These are phyloP conservation scores for Gnomoniopsis smithogilvyi DNA, from an alignment of 2,329 filamentous ascomycete genomes.

Conservation along the genomic window DNA sequence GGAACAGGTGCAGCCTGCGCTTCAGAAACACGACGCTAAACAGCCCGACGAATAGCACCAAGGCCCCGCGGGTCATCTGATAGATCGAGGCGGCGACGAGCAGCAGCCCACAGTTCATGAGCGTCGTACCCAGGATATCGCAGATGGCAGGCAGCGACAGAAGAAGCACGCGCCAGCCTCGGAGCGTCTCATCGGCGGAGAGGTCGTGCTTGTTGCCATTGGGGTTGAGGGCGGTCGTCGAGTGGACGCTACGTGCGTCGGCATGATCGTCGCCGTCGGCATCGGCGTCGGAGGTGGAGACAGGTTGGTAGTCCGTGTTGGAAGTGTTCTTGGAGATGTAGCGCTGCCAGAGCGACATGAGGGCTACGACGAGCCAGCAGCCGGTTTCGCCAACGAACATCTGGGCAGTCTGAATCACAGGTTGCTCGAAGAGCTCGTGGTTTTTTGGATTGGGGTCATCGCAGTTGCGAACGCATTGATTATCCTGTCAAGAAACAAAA, in stretches of 20 bases:
- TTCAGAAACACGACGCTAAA: constrained; percentile 92
- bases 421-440: constrained; percentile 81
- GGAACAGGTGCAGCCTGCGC: constrained; percentile 76
- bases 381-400: constrained; percentile 98
- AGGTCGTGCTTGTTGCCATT: constrained; percentile 36
- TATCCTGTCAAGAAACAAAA: constrained; percentile 59
- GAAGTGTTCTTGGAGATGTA: constrained; percentile 41
- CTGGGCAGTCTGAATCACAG: constrained; percentile 91
- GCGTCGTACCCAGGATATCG: constrained; percentile 90
- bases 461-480: constrained; percentile 94
- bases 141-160: constrained; percentile 85
- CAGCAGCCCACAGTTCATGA: constrained; percentile 94
- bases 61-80: constrained; percentile 94
- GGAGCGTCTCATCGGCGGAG: constrained; percentile 52
- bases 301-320: constrained; percentile 62
- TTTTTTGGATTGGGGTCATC: constrained; percentile 63
- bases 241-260: constrained; percentile 42
- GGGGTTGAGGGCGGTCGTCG: constrained; percentile 37
- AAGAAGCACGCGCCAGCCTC: constrained; percentile 68
- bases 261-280: constrained; percentile 43
- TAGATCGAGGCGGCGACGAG: constrained; percentile 96
- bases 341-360: constrained; percentile 63
- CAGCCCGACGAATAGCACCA: constrained; percentile 92
- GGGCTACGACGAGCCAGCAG: constrained; percentile 85
- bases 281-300: constrained; percentile 47